Conservation (phyloP, 768 basidiomycete genomes). For the Podaxis sp. region DNA sequence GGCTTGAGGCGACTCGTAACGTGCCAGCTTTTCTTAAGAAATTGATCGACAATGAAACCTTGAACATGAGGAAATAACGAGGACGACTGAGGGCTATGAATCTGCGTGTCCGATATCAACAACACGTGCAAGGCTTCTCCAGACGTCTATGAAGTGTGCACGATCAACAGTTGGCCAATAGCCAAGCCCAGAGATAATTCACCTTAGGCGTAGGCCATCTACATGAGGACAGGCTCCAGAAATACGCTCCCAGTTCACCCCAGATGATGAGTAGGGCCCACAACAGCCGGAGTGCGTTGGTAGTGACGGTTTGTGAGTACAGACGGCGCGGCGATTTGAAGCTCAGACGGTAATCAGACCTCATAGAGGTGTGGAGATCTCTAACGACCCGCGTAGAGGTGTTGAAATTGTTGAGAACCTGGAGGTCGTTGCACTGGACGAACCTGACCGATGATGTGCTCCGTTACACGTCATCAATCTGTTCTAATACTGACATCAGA, state of each 20-base stretch:
- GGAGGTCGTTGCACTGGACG: not conserved
- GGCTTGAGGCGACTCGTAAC: conserved; percentile 57
- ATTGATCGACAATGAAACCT: conserved; percentile 52
- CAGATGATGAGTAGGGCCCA: conserved; percentile 62
- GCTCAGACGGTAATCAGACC: not conserved
- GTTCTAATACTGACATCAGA: not conserved
- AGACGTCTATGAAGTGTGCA: conserved; percentile 11
- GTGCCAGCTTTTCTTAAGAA: conserved; percentile 72
- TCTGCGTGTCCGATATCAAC: conserved; percentile 69
- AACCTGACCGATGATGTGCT: not conserved
- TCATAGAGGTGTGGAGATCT: conserved; percentile 1
- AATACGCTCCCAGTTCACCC: conserved; percentile 64
- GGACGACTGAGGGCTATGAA: conserved; percentile 42
- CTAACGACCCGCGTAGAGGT: conserved; percentile 2
- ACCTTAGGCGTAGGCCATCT: conserved; percentile 51
- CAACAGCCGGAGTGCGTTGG: conserved; percentile 45
- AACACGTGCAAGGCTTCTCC: conserved; percentile 54
- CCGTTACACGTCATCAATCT: conserved; percentile 6
- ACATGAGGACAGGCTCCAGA: conserved; percentile 57
- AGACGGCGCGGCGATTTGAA: conserved; percentile 13
- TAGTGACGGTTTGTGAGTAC: conserved; percentile 30
- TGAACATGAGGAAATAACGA: conserved; percentile 43
- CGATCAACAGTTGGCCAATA: conserved; percentile 5
- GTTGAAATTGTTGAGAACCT: not conserved
- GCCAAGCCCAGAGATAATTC: conserved; percentile 1